These are phyloP conservation scores for Candida nitratophila DNA, from an alignment of 805 yeast genomes.

Conservation along the genomic window DNA sequence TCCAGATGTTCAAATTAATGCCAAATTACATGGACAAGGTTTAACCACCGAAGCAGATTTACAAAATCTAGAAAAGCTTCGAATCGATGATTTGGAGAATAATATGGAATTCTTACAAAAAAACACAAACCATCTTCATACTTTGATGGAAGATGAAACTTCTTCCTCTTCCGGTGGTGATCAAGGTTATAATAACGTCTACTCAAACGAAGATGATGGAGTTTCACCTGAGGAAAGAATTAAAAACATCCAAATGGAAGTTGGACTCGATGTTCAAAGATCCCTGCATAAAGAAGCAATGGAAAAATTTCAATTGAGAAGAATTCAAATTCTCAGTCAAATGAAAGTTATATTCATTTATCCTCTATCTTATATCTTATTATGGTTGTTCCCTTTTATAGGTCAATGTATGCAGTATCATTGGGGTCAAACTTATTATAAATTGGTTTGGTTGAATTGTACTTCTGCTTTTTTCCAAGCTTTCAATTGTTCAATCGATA, in stretches of 20 bases:
- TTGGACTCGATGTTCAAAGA: slow-evolving; percentile 24
- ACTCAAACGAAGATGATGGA: not conserved
- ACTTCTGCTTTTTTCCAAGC: slow-evolving; percentile 77
- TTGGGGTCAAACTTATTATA: slow-evolving; percentile 42
- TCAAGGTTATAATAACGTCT: not conserved
- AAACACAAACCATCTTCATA: not conserved
- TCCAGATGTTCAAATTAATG: slow-evolving; percentile 24
- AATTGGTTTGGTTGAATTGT: slow-evolving; percentile 56
- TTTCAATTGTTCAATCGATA: slow-evolving; percentile 70
- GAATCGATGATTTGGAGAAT: slow-evolving; percentile 7
- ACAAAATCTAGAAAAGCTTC: slow-evolving; percentile 14
- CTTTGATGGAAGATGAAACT: not conserved
- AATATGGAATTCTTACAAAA: not conserved
- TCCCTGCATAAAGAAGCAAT: slow-evolving; percentile 53
- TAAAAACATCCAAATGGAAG: slow-evolving; percentile 11
- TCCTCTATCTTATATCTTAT: slow-evolving; percentile 71
- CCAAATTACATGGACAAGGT: slow-evolving; percentile 22
- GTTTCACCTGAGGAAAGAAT: slow-evolving; percentile 4
- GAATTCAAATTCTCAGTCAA: slow-evolving; percentile 65
- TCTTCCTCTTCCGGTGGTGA: no score
- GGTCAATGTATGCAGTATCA: slow-evolving; percentile 47
- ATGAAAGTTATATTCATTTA: slow-evolving; percentile 75
- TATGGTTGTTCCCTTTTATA: slow-evolving; percentile 80
- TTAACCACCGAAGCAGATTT: slow-evolving; percentile 19
- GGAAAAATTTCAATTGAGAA: slow-evolving; percentile 52